Evolutionary conservation across 2,329 filamentous ascomycete species (phyloP).

Genomic region (Diaporthe sp.): DNA sequence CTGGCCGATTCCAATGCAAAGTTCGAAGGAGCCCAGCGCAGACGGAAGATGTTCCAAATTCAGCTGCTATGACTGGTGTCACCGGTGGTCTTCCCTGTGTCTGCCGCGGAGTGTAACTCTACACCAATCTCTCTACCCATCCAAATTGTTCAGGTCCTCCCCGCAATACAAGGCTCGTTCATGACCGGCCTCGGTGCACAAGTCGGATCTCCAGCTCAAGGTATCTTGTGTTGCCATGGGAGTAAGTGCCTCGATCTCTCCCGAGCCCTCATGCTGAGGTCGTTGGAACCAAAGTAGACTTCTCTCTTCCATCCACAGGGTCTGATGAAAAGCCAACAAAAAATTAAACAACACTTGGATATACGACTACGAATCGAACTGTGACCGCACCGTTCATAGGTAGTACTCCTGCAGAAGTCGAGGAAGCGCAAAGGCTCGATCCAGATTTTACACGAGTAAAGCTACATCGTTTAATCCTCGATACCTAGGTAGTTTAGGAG

Average conservation of each 20-base stretch:
- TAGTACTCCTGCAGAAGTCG: slow-evolving; percentile 44
- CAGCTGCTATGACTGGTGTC: not conserved
- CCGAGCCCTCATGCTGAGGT: not conserved
- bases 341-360: slow-evolving; percentile 53
- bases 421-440: too few relatives aligned
- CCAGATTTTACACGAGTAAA: too few relatives aligned
- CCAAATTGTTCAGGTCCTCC: slow-evolving; percentile 43
- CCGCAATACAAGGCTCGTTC: slow-evolving; percentile 43
- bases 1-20: not conserved
- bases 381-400: slow-evolving; percentile 46
- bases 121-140: not conserved
- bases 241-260: slow-evolving; percentile 42
- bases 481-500: too few relatives aligned
- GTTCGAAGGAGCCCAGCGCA: not conserved
- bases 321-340: slow-evolving; percentile 40
- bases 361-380: slow-evolving; percentile 47
- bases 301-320: not conserved
- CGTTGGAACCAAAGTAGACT: too few relatives aligned
- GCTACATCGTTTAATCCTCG: too few relatives aligned
- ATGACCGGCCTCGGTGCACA: slow-evolving; percentile 46
- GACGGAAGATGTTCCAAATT: not conserved
- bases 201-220: slow-evolving; percentile 46
- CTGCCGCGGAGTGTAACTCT: not conserved
- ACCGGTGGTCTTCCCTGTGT: not conserved
- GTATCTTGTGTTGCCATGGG: slow-evolving; percentile 49